Conservation (phyloP, 768 basidiomycete species). For the Amanita muscaria region DNA sequence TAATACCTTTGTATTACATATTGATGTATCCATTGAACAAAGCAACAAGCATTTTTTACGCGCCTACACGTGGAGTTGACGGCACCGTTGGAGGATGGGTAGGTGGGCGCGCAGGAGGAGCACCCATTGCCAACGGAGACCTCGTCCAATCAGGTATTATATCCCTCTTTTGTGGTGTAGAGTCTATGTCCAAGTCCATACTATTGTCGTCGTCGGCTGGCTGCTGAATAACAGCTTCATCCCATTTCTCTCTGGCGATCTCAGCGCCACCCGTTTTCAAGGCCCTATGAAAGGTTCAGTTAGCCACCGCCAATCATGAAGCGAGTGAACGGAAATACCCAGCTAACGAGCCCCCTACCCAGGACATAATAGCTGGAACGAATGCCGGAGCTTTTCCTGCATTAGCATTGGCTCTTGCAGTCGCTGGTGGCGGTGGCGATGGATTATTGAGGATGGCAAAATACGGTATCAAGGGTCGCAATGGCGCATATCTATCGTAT, state of each 20-base stretch:
- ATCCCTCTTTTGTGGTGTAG: constrained; percentile 23
- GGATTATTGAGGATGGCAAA: constrained; percentile 86
- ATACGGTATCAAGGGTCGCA: constrained; percentile 63
- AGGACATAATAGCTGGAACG: constrained; percentile 68
- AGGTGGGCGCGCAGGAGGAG: constrained; percentile 29
- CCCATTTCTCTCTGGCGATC: constrained; percentile 79
- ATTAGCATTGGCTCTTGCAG: constrained; percentile 46
- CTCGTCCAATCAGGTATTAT: constrained; percentile 82
- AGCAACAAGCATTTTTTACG: not conserved
- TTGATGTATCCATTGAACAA: not conserved
- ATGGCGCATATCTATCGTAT: constrained; percentile 67
- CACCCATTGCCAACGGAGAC: constrained; percentile 50
- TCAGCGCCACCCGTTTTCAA: constrained; percentile 84
- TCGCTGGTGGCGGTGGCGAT: constrained; percentile 40
- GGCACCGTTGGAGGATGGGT: constrained; percentile 4
- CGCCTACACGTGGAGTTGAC: constrained; percentile 3
- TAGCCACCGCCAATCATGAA: constrained; percentile 1
- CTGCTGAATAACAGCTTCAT: constrained; percentile 46
- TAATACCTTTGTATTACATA: constrained; percentile 5
- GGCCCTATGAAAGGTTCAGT: constrained; percentile 35
- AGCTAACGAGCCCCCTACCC: constrained; percentile 91
- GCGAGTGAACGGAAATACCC: constrained; percentile 56
- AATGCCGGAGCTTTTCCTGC: constrained; percentile 87
- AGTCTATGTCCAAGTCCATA: constrained; percentile 29
- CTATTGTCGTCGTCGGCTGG: constrained; percentile 24